Evolutionary conservation across 768 basidiomycete species (phyloP).

Genomic region (Leccinum boreale): DNA sequence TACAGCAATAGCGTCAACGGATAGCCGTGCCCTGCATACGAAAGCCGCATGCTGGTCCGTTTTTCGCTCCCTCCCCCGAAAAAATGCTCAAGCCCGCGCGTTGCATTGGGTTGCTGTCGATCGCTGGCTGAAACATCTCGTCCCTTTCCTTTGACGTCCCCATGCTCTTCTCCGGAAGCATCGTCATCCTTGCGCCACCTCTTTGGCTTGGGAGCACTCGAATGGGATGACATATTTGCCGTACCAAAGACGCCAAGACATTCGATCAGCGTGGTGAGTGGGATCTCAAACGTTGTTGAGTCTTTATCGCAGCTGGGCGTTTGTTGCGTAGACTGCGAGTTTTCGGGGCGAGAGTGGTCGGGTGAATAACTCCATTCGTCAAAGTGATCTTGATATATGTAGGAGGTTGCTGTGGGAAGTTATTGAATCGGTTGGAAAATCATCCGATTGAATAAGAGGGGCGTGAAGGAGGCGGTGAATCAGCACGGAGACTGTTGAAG

Average conservation of each 20-base stretch:
- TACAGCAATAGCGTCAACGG: conserved; percentile 79
- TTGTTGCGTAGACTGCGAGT: conserved; percentile 18
- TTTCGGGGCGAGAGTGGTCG: conserved; percentile 28
- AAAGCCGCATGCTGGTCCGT: conserved; percentile 82
- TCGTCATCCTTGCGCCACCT: conserved; percentile 49
- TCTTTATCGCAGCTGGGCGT: conserved; percentile 13
- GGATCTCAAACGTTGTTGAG: conserved; percentile 69
- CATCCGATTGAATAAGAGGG: neutral
- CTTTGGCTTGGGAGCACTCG: conserved; percentile 38
- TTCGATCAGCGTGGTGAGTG: conserved; percentile 79
- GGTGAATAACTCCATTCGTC: conserved; percentile 71
- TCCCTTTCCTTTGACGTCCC: conserved; percentile 35
- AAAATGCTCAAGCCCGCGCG: conserved; percentile 50
- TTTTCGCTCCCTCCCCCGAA: conserved; percentile 52
- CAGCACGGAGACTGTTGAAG: conserved; percentile 4
- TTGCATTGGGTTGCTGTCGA: conserved; percentile 17
- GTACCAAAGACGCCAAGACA: conserved; percentile 94
- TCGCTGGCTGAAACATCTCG: conserved; percentile 6
- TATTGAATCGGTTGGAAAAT: neutral
- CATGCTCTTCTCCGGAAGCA: conserved; percentile 39
- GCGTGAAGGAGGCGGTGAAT: neutral
- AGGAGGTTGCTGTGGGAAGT: conserved; percentile 68
- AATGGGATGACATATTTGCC: conserved; percentile 39
- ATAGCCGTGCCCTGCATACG: conserved; percentile 73
- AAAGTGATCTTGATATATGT: conserved; percentile 74